phyloP scores from a whole-genome alignment of 306 rosid genomes.

The Quercus mongolica region DNA sequence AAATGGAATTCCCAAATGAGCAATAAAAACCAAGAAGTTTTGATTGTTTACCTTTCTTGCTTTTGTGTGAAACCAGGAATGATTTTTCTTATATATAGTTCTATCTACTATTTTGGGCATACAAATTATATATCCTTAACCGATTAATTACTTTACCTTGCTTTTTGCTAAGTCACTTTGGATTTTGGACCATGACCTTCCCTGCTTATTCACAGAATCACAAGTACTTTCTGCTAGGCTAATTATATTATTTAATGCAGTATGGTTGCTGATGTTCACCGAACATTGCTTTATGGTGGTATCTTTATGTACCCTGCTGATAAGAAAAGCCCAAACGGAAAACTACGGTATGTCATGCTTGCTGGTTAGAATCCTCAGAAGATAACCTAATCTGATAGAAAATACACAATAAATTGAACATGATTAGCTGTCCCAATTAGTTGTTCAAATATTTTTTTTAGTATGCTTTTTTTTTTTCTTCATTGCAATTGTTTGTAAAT shows the following conservation, averaged over 20 bases:
- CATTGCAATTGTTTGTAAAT: not conserved
- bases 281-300: slow-evolving; percentile 97
- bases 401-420: not conserved
- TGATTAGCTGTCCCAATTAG: not conserved
- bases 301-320: slow-evolving; percentile 94
- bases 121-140: too few relatives aligned
- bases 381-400: not conserved
- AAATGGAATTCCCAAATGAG: too few relatives aligned
- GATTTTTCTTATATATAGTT: not conserved
- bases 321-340: slow-evolving; percentile 89
- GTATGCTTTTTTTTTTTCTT: not conserved
- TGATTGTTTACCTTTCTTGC: too few relatives aligned
- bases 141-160: not conserved
- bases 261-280: slow-evolving; percentile 99
- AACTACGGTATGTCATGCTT: slow-evolving; percentile 64
- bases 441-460: not conserved
- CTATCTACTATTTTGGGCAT: too few relatives aligned
- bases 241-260: slow-evolving; percentile 32
- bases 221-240: not conserved
- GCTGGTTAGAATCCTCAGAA: not conserved
- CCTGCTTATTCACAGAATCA: not conserved
- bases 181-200: not conserved
- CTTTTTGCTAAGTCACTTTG: not conserved
- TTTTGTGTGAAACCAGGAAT: not conserved
- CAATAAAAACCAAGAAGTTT: too few relatives aligned